These are phyloP conservation scores for Salix viminalis DNA, from an alignment of 345 rosid species.

Conservation along the genomic window DNA sequence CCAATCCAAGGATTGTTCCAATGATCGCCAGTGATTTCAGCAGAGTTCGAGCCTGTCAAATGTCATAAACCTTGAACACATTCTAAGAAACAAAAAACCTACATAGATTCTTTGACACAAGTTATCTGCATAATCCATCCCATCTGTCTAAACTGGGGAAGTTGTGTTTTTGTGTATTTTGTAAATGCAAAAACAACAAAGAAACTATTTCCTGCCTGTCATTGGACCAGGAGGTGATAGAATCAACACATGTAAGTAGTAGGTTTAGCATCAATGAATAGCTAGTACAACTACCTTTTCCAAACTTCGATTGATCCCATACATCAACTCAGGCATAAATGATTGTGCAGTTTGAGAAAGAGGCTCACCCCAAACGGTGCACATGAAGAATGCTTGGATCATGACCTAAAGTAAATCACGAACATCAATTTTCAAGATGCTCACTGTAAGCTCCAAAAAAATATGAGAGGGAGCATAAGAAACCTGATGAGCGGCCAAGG, in stretches of 20 bases:
- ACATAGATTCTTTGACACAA: neutral
- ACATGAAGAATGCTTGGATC: slow-evolving; percentile 68
- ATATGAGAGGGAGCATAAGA: neutral
- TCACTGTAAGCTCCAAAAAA: neutral
- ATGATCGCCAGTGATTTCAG: slow-evolving; percentile 70
- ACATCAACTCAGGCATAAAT: slow-evolving; percentile 82
- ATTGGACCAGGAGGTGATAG: neutral
- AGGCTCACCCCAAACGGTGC: slow-evolving; percentile 83
- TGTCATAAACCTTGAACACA: slow-evolving; percentile 8
- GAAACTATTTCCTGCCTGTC: neutral
- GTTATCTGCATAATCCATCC: neutral
- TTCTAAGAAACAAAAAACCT: neutral
- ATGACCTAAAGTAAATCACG: slow-evolving; percentile 39
- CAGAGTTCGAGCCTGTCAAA: slow-evolving; percentile 67
- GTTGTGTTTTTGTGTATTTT: neutral
- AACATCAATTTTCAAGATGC: neutral
- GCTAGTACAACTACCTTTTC: slow-evolving; percentile 40
- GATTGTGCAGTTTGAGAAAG: slow-evolving; percentile 95
- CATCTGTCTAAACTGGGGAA: neutral
- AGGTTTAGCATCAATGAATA: neutral
- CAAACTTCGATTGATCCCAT: slow-evolving; percentile 57
- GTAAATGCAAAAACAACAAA: neutral
- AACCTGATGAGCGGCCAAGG: slow-evolving; percentile 93
- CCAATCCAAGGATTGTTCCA: slow-evolving; percentile 58
- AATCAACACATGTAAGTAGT: neutral